phyloP scores from a whole-genome alignment of 1,284 basidiomycete genomes.

The Irpex rosettiformis region DNA sequence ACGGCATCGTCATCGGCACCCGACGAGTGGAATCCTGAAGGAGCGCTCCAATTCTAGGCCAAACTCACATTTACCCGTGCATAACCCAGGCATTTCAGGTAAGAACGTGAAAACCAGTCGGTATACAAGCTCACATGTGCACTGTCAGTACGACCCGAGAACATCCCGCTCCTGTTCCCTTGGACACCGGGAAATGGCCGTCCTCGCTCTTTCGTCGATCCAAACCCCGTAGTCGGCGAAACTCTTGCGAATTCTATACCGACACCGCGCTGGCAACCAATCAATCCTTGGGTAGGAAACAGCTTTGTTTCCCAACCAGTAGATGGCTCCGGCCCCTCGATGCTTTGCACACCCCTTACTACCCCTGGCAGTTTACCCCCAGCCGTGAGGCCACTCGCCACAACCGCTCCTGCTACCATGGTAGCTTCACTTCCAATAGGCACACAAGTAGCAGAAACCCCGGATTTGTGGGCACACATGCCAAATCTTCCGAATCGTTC shows the following conservation, averaged over 20 bases:
- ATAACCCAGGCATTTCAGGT: not conserved
- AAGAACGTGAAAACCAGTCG: not conserved
- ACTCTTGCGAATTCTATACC: not conserved
- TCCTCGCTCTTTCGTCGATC: not conserved
- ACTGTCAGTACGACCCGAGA: not conserved
- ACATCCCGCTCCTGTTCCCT: not conserved
- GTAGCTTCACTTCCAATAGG: not conserved
- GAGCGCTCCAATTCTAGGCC: too few species aligned
- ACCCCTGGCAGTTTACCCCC: not conserved
- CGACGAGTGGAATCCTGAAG: not conserved
- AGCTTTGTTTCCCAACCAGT: not conserved
- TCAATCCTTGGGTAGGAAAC: constrained; percentile 10
- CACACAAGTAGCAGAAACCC: not conserved
- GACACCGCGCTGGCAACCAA: constrained; percentile 2
- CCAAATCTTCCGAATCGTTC: too few species aligned
- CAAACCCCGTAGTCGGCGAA: not conserved
- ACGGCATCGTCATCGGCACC: not conserved
- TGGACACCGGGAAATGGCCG: not conserved
- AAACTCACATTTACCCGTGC: too few species aligned
- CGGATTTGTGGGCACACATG: too few species aligned
- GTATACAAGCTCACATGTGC: not conserved
- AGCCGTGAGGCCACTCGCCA: not conserved
- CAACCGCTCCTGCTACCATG: not conserved
- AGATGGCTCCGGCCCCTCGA: not conserved
- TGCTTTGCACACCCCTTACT: not conserved